Base-by-base conservation (phyloP, 805 yeast genomes). In the Suhomyces tanzawaensis region DNA sequence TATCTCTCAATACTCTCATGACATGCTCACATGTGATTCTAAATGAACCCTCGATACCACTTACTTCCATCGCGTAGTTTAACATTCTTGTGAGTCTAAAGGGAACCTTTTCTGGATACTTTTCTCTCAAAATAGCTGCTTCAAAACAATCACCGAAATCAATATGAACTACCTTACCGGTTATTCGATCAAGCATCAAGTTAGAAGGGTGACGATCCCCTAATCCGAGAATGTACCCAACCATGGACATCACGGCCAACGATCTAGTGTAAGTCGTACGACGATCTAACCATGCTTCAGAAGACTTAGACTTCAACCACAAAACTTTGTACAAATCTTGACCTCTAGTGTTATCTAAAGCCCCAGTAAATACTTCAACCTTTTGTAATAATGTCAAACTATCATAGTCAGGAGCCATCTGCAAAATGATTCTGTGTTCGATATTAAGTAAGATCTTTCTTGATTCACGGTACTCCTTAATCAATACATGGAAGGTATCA, bases 91-190 rank as follows among this genome's bases (percentile, higher is more conserved):
- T 93, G 41, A 93, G 73, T 60, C 99, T 76, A 69, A 93, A 93
- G 6, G 99, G 99, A 17, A 93, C 99, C 60, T 90, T 91, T 55
- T 93, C 99, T 0, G 99, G 99, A 60, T 85, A 95, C 58, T 93
- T 93, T 51, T 95, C 99, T 49, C 99, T 78, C 44, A 93, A 66
- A 34, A 91, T 89, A 0, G 99, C 99, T 2, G 98, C 96, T 59
- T 93, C 99, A 55, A 93, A 93, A 75, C 99, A 93, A 59, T 93
- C 99, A 48, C 99, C 99, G 64, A 91, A 93, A 72, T 93, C 99
- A 63, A 93, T 91, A 58, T 93, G 99, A 26, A 93, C 77, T 36
- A 93, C 96, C 55, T 91, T 89, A 44, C 99, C 99, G 0, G 98
- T 88, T 34, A 83, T 77, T 46, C 96, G 71, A 60, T 91, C 95